phyloP scores from a whole-genome alignment of 2,329 filamentous ascomycete species.

The Aspergillus phoenicis region DNA sequence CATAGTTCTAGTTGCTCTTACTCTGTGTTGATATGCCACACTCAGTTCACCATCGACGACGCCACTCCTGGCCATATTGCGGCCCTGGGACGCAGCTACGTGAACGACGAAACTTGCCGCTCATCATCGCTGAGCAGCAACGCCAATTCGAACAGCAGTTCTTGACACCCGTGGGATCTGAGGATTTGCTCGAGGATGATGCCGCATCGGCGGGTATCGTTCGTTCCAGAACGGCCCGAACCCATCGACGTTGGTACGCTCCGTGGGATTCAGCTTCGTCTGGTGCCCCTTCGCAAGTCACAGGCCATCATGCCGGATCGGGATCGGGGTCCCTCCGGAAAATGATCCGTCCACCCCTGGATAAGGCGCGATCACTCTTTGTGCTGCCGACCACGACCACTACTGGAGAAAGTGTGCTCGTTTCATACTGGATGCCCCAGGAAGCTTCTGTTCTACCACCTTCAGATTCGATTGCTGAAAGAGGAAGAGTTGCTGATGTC shows the following conservation, averaged over 20 bases:
- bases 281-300: not conserved
- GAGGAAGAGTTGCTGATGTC: not conserved
- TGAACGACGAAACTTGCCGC: constrained; percentile 23
- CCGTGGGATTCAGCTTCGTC: constrained; percentile 6
- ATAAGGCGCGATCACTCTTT: constrained; percentile 36
- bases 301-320: not conserved
- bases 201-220: constrained; percentile 39
- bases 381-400: constrained; percentile 30
- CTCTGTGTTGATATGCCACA: constrained; percentile 28
- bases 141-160: constrained; percentile 15
- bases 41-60: constrained; percentile 33
- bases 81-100: constrained; percentile 27
- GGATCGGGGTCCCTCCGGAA: constrained; percentile 27
- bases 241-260: constrained; percentile 30
- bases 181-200: constrained; percentile 33
- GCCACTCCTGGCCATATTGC: constrained; percentile 43
- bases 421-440: constrained; percentile 28
- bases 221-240: constrained; percentile 23
- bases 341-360: constrained; percentile 34
- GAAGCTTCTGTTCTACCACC: not conserved
- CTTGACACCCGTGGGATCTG: constrained; percentile 22
- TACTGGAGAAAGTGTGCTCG: constrained; percentile 19
- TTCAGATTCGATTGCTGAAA: constrained; percentile 3
- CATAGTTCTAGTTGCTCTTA: not conserved
- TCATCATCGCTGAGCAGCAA: constrained; percentile 20